Conservation (phyloP, 306 rosid species). For the Abrus pulchellus region DNA sequence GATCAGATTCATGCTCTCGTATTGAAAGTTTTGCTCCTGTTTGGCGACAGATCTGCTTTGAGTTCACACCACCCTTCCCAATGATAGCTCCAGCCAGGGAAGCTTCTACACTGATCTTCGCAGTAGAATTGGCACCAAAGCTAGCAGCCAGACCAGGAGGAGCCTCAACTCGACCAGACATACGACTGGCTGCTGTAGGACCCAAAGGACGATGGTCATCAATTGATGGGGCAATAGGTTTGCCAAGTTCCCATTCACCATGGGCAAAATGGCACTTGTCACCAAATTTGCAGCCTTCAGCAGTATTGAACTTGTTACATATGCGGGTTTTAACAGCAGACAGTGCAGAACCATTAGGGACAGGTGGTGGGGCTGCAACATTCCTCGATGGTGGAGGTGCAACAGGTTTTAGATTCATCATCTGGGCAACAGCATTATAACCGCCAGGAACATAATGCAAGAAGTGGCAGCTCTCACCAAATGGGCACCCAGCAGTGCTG, state of each 20-base stretch:
- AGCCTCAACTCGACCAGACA: constrained; percentile 65
- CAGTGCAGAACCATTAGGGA: constrained; percentile 67
- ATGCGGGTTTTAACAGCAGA: constrained; percentile 72
- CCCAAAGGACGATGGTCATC: constrained; percentile 72
- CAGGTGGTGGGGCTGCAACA: constrained; percentile 56
- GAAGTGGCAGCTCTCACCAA: constrained; percentile 96
- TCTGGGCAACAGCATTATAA: constrained; percentile 85
- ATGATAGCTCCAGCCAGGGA: constrained; percentile 96
- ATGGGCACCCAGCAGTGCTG: constrained; percentile 97
- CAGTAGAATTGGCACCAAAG: constrained; percentile 92
- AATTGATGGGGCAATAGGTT: constrained; percentile 54
- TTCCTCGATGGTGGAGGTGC: constrained; percentile 71
- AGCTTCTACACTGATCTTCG: constrained; percentile 95
- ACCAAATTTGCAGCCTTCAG: constrained; percentile 94
- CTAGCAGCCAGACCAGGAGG: constrained; percentile 70
- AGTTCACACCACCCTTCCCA: constrained; percentile 96
- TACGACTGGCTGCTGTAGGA: constrained; percentile 56
- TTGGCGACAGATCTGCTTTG: constrained; percentile 95
- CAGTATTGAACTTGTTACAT: constrained; percentile 71
- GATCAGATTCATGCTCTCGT: constrained; percentile 87
- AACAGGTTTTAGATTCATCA: constrained; percentile 80
- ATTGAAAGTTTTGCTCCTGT: constrained; percentile 96
- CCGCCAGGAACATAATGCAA: constrained; percentile 95
- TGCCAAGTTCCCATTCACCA: constrained; percentile 91
- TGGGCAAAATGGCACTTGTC: constrained; percentile 92